These are phyloP conservation scores for Claviceps cyperi DNA, from an alignment of 2,329 filamentous ascomycete species.

Conservation along the genomic window DNA sequence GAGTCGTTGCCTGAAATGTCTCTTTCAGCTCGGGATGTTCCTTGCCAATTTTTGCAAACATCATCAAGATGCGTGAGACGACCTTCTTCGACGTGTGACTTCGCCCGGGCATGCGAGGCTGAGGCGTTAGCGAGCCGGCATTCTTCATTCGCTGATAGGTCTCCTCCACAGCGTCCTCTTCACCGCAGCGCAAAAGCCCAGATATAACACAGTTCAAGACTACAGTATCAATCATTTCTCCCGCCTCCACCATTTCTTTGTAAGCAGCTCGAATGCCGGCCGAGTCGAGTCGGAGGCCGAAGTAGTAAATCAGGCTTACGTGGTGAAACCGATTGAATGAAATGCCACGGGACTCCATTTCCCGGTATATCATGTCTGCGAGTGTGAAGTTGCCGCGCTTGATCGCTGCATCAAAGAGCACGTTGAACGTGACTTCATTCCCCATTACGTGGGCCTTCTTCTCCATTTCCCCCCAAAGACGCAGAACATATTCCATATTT, in stretches of 20 bases:
- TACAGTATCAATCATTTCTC: constrained; percentile 77
- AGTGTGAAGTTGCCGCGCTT: constrained; percentile 74
- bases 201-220: constrained; percentile 78
- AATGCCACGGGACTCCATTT: constrained; percentile 60
- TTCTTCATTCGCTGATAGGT: constrained; percentile 77
- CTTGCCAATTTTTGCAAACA: constrained; percentile 40
- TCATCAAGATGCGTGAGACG: constrained; percentile 41
- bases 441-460: constrained; percentile 46
- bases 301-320: constrained; percentile 69
- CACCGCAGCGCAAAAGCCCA: constrained; percentile 61
- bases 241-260: constrained; percentile 64
- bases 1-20: constrained; percentile 44
- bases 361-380: constrained; percentile 70
- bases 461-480: constrained; percentile 86
- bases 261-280: constrained; percentile 65
- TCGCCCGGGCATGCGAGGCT: constrained; percentile 25
- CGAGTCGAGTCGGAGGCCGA: constrained; percentile 61
- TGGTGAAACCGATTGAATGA: constrained; percentile 66
- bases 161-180: constrained; percentile 61
- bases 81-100: constrained; percentile 33
- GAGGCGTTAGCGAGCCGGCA: constrained; percentile 27
- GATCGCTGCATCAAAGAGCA: constrained; percentile 77
- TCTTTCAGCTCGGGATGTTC: constrained; percentile 39
- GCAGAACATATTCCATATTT: constrained; percentile 47
- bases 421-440: constrained; percentile 78